Percentiles rank a stretch among this genome's conserved stretches.
phyloP scores from a whole-genome alignment of 768 basidiomycete genomes.

The Gautieria morchelliformis region DNA sequence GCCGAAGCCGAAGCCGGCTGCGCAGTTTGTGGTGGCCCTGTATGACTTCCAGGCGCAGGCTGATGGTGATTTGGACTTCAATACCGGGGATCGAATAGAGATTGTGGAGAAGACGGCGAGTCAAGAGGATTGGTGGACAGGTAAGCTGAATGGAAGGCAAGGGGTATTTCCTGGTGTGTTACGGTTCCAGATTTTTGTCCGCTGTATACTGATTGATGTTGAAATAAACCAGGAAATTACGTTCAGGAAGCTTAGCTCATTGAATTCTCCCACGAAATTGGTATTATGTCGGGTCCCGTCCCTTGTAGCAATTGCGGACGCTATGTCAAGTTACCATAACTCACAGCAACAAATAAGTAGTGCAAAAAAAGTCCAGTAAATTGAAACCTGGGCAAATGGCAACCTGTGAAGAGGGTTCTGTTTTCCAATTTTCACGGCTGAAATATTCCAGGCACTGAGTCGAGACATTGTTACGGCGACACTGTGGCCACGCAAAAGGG shows the following conservation, averaged over 20 bases:
- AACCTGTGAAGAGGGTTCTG: no score
- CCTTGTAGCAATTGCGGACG: no score
- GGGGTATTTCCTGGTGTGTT: slow-evolving; percentile 83
- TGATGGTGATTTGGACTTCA: slow-evolving; percentile 87
- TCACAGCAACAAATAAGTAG: no score
- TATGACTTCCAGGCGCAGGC: slow-evolving; percentile 96
- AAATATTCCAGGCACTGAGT: no score
- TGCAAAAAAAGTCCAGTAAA: no score
- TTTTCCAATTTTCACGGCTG: no score
- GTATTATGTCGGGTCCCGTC: no score
- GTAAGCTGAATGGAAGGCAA: slow-evolving; percentile 66
- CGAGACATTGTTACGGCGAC: no score
- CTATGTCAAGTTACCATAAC: no score
- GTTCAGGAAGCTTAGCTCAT: slow-evolving; percentile 42
- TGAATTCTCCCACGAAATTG: not conserved
- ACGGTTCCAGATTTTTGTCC: not conserved
- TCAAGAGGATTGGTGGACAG: slow-evolving; percentile 97
- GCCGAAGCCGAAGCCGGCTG: slow-evolving; percentile 67
- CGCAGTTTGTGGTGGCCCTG: slow-evolving; percentile 79
- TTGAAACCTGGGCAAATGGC: no score
- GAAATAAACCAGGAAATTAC: slow-evolving; percentile 44
- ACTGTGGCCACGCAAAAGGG: no score
- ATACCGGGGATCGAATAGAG: slow-evolving; percentile 83
- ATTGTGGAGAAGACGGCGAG: slow-evolving; percentile 74
- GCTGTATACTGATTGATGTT: not conserved